These are phyloP conservation scores for Cyathus striatus DNA, from an alignment of 768 basidiomycete species.

Conservation along the genomic window DNA sequence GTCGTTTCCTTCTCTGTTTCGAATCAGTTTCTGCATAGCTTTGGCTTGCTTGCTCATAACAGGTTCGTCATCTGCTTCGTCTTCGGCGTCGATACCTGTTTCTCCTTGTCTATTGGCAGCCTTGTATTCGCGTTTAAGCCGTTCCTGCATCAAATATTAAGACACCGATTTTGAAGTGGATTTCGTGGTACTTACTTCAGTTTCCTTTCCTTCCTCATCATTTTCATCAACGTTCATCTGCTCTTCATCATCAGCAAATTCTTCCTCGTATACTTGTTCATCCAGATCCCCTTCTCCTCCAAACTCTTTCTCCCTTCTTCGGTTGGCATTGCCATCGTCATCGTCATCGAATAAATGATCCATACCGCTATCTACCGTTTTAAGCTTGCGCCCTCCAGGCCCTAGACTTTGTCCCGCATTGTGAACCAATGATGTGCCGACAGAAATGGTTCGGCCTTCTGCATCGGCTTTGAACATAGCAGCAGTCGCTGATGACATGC, in stretches of 20 bases:
- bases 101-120: constrained; percentile 71
- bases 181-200: constrained; percentile 49
- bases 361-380: constrained; percentile 64
- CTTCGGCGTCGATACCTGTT: constrained; percentile 66
- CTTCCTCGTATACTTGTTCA: constrained; percentile 78
- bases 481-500: constrained; percentile 54
- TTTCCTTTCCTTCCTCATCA: constrained; percentile 81
- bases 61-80: constrained; percentile 68
- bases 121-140: constrained; percentile 78
- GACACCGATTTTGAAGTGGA: constrained; percentile 3
- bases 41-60: constrained; percentile 65
- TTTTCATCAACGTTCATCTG: constrained; percentile 66
- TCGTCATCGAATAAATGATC: constrained; percentile 64
- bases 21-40: constrained; percentile 82
- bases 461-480: constrained; percentile 69
- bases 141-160: constrained; percentile 46
- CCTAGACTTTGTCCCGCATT: constrained; percentile 52
- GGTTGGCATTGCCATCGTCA: constrained; percentile 45
- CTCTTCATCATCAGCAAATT: constrained; percentile 87
- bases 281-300: constrained; percentile 80
- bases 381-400: constrained; percentile 63
- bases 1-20: constrained; percentile 75
- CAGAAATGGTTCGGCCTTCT: constrained; percentile 35
- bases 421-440: constrained; percentile 43
- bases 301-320: constrained; percentile 50